Evolutionary conservation across 2,329 filamentous ascomycete species (phyloP).

Genomic region (Diaporthe ilicicola): DNA sequence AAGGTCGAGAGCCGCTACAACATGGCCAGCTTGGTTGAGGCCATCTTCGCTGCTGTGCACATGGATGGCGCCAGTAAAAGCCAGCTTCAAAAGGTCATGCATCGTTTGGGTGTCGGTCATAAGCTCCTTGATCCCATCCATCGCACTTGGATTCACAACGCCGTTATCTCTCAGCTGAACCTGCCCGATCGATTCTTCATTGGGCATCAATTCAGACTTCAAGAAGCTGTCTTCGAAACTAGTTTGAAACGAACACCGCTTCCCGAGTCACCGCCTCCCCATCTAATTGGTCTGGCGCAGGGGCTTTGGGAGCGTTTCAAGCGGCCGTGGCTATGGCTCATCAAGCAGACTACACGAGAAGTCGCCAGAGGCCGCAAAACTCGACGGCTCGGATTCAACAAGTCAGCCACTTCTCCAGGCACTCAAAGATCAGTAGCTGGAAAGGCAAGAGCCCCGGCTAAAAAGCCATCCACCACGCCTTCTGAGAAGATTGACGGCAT

Average conservation of each 20-base stretch:
- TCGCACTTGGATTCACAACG: not conserved
- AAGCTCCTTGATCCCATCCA: not conserved
- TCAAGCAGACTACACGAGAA: too few species aligned
- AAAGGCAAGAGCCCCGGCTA: not conserved
- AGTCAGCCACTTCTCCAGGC: not conserved
- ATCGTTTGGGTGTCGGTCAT: constrained; percentile 14
- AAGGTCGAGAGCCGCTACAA: not conserved
- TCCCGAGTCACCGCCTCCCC: too few species aligned
- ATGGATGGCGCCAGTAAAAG: constrained; percentile 1
- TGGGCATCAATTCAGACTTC: constrained; percentile 23
- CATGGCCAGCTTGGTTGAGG: constrained; percentile 26
- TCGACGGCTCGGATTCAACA: too few species aligned
- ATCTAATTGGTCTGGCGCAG: too few species aligned
- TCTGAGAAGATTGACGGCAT: not conserved
- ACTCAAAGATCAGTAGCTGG: not conserved
- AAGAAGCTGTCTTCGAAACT: not conserved
- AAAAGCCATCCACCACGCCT: not conserved
- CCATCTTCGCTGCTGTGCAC: constrained; percentile 26
- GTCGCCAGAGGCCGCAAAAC: too few species aligned
- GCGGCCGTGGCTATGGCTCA: not conserved
- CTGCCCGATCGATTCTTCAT: constrained; percentile 15
- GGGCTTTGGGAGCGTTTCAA: not conserved
- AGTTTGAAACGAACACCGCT: not conserved
- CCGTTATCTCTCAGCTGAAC: not conserved
- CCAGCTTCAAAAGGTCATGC: not conserved